These are phyloP conservation scores for Dothideomycetes sp. DNA, from an alignment of 2,329 filamentous ascomycete species.

Conservation along the genomic window DNA sequence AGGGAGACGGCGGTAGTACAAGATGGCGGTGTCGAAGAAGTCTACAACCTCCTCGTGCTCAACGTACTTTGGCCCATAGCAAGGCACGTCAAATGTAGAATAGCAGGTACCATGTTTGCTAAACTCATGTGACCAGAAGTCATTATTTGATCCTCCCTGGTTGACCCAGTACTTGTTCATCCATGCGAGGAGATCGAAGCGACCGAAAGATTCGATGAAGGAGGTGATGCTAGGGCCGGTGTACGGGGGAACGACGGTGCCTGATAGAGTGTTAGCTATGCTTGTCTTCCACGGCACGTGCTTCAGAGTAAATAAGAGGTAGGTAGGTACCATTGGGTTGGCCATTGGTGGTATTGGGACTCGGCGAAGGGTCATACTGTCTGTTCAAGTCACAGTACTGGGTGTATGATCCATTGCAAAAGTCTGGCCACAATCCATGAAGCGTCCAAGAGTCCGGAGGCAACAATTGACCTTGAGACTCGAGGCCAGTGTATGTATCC, in stretches of 20 bases:
- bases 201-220: slow-evolving; percentile 50
- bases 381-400: slow-evolving; percentile 58
- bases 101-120: slow-evolving; percentile 61
- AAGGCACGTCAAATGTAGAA: slow-evolving; percentile 55
- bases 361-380: slow-evolving; percentile 51
- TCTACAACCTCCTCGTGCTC: slow-evolving; percentile 52
- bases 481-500: slow-evolving; percentile 54
- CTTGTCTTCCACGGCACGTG: not conserved
- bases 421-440: slow-evolving; percentile 52
- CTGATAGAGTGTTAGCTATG: slow-evolving; percentile 9
- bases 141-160: slow-evolving; percentile 45
- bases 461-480: slow-evolving; percentile 48
- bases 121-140: slow-evolving; percentile 61
- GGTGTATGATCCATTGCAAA: slow-evolving; percentile 50
- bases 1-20: slow-evolving; percentile 49
- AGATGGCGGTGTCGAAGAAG: slow-evolving; percentile 52
- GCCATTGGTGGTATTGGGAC: slow-evolving; percentile 55
- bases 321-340: slow-evolving; percentile 37
- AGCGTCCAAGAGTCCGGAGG: slow-evolving; percentile 50
- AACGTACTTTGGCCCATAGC: slow-evolving; percentile 52
- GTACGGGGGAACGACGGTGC: slow-evolving; percentile 47
- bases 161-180: slow-evolving; percentile 60
- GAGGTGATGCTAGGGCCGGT: slow-evolving; percentile 49
- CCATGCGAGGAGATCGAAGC: slow-evolving; percentile 51
- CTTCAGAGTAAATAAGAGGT: slow-evolving; percentile 14